Conservation (phyloP, 1,284 basidiomycete species). For the Exobasidium rhododendri region DNA sequence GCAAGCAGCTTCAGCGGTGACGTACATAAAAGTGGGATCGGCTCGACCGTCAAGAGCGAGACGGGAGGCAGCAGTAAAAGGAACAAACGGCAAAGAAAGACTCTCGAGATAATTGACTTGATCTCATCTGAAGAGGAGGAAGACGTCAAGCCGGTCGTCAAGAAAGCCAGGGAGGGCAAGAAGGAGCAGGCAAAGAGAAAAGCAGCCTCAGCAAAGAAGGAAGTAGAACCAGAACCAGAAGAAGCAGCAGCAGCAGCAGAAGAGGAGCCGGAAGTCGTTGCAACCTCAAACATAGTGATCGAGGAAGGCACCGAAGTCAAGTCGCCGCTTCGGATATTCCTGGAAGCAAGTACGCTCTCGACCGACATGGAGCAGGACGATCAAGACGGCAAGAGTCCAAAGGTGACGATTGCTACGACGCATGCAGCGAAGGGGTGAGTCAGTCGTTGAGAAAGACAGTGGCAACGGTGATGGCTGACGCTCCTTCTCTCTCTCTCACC, state of each 20-base stretch:
- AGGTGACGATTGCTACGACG: constrained; percentile 79
- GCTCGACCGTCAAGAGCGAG: background rate
- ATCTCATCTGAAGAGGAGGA: constrained; percentile 14
- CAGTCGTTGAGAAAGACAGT: too few species aligned
- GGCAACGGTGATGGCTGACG: background rate
- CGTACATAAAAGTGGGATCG: background rate
- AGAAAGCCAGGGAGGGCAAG: background rate
- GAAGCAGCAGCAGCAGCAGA: background rate
- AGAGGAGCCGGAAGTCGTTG: background rate
- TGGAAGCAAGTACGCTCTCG: constrained; percentile 79
- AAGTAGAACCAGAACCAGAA: background rate
- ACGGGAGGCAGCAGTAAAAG: background rate
- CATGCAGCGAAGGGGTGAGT: constrained; percentile 64
- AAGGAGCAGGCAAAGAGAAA: background rate
- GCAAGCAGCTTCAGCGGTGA: background rate
- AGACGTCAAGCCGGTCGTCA: constrained; percentile 18
- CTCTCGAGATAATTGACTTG: constrained; percentile 11
- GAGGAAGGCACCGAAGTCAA: background rate
- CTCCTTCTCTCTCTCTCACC: background rate
- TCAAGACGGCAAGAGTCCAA: constrained; percentile 59
- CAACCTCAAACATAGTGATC: background rate
- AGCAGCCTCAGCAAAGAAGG: background rate
- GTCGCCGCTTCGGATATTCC: constrained; percentile 66
- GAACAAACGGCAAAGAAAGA: background rate
- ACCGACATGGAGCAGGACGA: constrained; percentile 64